These are phyloP conservation scores for Starmerella tilneyi DNA, from an alignment of 805 yeast species.

Conservation along the genomic window DNA sequence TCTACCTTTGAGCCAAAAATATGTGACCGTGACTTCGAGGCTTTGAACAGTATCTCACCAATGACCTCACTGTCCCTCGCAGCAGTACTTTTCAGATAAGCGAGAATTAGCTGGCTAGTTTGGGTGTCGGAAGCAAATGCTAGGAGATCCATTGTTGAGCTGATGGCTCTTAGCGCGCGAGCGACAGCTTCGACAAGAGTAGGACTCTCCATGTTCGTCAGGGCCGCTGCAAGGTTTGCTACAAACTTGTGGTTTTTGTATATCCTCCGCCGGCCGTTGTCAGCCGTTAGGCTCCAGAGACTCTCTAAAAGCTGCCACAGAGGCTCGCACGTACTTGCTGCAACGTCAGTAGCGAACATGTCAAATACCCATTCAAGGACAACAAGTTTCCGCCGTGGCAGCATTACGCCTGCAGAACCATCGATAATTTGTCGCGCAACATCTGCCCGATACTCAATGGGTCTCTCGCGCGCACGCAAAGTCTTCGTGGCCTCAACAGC, in stretches of 20 bases:
- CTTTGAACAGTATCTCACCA: conserved; percentile 7
- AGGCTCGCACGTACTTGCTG: conserved; percentile 12
- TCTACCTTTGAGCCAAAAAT: conserved; percentile 6
- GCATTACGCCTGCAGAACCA: conserved; percentile 21
- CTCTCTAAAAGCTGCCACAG: conserved; percentile 21
- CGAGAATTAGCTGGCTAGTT: conserved; percentile 11
- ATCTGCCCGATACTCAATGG: conserved; percentile 19
- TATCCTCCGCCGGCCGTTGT: conserved; percentile 10
- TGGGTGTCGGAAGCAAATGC: conserved; percentile 12
- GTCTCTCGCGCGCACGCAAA: conserved; percentile 26
- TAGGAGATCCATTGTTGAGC: neutral
- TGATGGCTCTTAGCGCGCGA: neutral
- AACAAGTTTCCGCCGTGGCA: conserved; percentile 31
- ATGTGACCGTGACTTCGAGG: neutral
- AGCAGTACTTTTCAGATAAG: conserved; percentile 5
- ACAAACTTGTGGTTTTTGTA: conserved; percentile 16
- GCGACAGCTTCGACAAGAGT: neutral
- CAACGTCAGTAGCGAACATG: conserved; percentile 21
- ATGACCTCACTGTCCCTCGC: neutral
- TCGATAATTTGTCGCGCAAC: conserved; percentile 23
- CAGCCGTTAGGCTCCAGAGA: conserved; percentile 14
- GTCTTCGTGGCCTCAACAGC: conserved; percentile 27
- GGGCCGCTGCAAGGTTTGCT: conserved; percentile 1
- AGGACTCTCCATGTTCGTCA: neutral
- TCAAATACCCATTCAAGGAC: conserved; percentile 33